Conservation (phyloP, 23 red algal species). For the Gracilaria caudata region DNA sequence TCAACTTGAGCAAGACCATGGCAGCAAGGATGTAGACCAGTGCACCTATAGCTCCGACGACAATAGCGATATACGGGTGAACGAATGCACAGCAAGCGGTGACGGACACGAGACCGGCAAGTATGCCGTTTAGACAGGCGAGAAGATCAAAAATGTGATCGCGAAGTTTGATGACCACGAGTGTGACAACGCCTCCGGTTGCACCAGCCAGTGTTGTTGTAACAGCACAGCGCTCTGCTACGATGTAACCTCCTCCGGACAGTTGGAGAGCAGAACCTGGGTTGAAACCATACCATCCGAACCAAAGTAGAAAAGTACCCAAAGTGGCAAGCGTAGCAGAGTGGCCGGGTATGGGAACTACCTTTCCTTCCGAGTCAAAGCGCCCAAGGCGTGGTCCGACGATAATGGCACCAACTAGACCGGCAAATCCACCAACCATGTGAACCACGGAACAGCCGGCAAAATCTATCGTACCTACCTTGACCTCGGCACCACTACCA, state of each 20-base stretch:
- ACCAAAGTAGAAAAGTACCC: conserved; percentile 93
- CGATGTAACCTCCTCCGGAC: conserved; percentile 17
- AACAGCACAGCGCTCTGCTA: conserved; percentile 65
- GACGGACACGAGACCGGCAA: conserved; percentile 85
- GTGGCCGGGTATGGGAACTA: conserved; percentile 91
- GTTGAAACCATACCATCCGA: conserved; percentile 99
- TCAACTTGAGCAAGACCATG: conserved; percentile 58
- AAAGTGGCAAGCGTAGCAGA: conserved; percentile 81
- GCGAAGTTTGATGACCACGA: conserved; percentile 71
- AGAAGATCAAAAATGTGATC: conserved; percentile 83
- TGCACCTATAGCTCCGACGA: conserved; percentile 84
- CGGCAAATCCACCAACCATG: conserved; percentile 89
- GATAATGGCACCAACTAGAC: conserved; percentile 80
- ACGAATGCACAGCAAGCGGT: conserved; percentile 89
- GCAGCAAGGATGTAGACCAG: conserved; percentile 80
- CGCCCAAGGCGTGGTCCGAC: conserved; percentile 96
- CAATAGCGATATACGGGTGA: conserved; percentile 77
- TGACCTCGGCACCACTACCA: conserved; percentile 7
- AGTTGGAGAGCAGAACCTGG: conserved; percentile 81
- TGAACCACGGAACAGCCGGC: conserved; percentile 94
- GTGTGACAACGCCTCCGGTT: conserved; percentile 70
- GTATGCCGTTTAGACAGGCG: conserved; percentile 81
- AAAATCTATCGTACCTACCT: conserved; percentile 85
- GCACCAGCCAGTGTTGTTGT: conserved; percentile 86
- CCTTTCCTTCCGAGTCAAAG: conserved; percentile 92